Percentiles rank a stretch among this genome's conserved stretches.
phyloP scores from a whole-genome alignment of 2,329 filamentous ascomycete species.

The Clarireedia paspali region DNA sequence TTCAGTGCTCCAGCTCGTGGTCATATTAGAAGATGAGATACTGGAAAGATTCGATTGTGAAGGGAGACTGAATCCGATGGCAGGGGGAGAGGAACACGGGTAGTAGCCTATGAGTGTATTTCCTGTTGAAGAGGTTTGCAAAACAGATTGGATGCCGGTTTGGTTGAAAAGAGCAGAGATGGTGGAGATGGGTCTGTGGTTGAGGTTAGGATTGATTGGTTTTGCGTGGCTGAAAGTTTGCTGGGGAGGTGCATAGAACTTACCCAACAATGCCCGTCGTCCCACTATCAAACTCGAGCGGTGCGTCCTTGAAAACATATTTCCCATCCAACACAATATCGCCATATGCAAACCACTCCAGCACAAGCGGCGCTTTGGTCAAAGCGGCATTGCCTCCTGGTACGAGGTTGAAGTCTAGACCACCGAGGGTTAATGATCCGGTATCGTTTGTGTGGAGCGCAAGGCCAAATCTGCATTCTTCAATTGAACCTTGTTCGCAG shows the following conservation, averaged over 20 bases:
- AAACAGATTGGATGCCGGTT: slow-evolving; percentile 8
- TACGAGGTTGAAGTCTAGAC: background rate
- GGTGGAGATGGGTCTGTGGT: too few relatives aligned
- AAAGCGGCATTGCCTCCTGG: background rate
- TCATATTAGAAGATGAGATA: background rate
- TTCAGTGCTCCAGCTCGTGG: background rate
- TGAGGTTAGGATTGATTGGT: too few relatives aligned
- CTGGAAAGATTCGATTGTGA: background rate
- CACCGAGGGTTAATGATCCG: background rate
- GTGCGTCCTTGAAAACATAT: background rate
- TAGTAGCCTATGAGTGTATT: slow-evolving; percentile 9
- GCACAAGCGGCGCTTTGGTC: background rate
- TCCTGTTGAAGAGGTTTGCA: background rate
- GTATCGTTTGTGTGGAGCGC: background rate
- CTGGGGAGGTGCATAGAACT: background rate
- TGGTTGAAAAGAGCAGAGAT: slow-evolving; percentile 6
- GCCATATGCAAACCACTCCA: background rate
- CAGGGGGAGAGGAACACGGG: slow-evolving; percentile 8
- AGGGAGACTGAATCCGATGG: slow-evolving; percentile 11
- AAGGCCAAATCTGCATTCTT: slow-evolving; percentile 8
- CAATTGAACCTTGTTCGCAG: background rate
- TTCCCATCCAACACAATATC: slow-evolving; percentile 11
- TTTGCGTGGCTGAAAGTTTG: too few relatives aligned
- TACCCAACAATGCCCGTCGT: slow-evolving; percentile 9
- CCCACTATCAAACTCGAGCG: slow-evolving; percentile 10